phyloP scores from a whole-genome alignment of 768 basidiomycete genomes.

The Boletus vermiculosoides region DNA sequence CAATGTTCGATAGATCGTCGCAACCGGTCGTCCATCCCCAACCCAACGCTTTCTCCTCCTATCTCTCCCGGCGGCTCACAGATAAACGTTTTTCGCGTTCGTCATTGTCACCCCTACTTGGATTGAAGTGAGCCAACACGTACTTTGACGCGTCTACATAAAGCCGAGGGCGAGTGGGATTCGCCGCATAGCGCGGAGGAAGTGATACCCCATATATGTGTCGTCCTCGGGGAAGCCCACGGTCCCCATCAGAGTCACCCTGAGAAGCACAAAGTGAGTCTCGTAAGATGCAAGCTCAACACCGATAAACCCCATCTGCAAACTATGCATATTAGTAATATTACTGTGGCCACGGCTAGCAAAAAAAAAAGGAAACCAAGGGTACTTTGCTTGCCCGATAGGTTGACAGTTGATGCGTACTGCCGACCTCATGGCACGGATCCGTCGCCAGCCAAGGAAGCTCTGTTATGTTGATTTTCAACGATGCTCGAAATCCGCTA shows the following conservation, averaged over 20 bases:
- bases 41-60: too few species aligned
- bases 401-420: too few species aligned
- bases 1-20: neutral
- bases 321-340: too few species aligned
- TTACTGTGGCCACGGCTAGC: too few species aligned
- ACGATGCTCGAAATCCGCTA: too few species aligned
- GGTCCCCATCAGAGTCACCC: neutral
- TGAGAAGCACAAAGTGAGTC: neutral
- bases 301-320: neutral
- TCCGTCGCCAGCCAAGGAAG: too few species aligned
- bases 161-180: neutral
- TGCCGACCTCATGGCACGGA: too few species aligned
- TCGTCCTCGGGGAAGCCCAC: neutral
- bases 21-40: neutral
- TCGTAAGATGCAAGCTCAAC: neutral
- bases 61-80: neutral
- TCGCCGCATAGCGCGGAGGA: constrained; percentile 4
- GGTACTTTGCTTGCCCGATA: too few species aligned
- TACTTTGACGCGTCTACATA: neutral
- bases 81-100: neutral
- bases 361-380: too few species aligned
- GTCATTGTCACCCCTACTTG: neutral
- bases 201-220: neutral
- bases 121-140: neutral
- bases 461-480: too few species aligned